Conservation (phyloP, 2,329 filamentous ascomycete genomes). For the Cytospora piceicola region DNA sequence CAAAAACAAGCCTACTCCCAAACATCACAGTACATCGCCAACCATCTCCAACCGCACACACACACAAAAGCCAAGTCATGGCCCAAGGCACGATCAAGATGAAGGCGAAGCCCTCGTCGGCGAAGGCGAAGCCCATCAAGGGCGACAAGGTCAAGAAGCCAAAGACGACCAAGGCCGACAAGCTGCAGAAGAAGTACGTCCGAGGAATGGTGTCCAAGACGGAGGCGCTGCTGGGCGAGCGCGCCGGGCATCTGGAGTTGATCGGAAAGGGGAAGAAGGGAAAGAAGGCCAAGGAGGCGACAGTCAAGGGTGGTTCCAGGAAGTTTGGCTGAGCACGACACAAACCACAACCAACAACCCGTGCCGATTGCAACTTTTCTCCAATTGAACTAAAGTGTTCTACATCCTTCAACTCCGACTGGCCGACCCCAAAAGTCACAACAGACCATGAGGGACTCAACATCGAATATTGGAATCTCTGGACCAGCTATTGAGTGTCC, state of each 20-base stretch:
- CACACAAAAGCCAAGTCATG: slow-evolving; percentile 43
- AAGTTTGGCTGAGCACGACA: slow-evolving; percentile 55
- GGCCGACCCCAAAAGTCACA: neutral
- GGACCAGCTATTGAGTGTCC: neutral
- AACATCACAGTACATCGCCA: neutral
- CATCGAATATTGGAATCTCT: neutral
- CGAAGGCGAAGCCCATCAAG: slow-evolving; percentile 53
- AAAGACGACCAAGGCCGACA: slow-evolving; percentile 50
- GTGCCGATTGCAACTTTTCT: neutral
- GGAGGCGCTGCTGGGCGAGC: slow-evolving; percentile 61
- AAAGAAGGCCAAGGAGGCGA: slow-evolving; percentile 43
- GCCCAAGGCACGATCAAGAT: slow-evolving; percentile 60
- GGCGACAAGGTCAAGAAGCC: slow-evolving; percentile 43
- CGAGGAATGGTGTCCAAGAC: slow-evolving; percentile 59
- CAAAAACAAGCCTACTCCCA: neutral
- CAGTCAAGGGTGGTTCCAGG: slow-evolving; percentile 53
- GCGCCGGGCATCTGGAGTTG: slow-evolving; percentile 63
- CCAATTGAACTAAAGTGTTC: neutral
- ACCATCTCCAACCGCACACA: neutral
- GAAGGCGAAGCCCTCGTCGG: slow-evolving; percentile 45
- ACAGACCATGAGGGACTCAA: neutral
- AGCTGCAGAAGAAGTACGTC: slow-evolving; percentile 58
- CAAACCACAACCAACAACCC: neutral
- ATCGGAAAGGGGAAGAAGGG: slow-evolving; percentile 60
- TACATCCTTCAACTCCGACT: neutral